Base-by-base conservation (phyloP, 208 protist species). In the Leishmania major region DNA sequence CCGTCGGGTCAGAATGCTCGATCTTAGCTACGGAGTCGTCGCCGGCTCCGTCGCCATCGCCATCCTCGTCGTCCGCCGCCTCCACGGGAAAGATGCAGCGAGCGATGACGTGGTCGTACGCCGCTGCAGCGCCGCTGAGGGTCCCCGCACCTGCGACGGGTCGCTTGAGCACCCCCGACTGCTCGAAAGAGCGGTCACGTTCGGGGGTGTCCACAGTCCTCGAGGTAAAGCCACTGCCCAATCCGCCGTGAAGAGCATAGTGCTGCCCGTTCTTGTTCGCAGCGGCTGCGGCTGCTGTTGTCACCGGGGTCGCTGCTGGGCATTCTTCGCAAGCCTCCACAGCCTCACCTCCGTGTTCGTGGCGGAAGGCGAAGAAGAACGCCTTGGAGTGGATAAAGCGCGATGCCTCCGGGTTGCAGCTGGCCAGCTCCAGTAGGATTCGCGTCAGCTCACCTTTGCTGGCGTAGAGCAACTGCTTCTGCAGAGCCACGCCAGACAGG, bases 301-400 rank as follows among this genome's bases (percentile, higher is more conserved):
- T 77, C n/a, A 22, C 53, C 60, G 53, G 64, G 10, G 57, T 40
- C 25, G 57, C 51, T 73, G 37, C 22, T 40, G 82, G 45, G 40
- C 49, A 67, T 31, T 6, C 10, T 17, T 75, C 28, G 11, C 69
- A 22, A 74, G 43, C 28, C 22, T 31, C 40, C 28, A 53, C 69
- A 1, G 28, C 19, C 69, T 55, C 69, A 49, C 43, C 45, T 37
- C 55, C 51, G n/a, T 85, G 66, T 25, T 86, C 86, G 67, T 88
- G 89, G 10, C 87, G 88, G 35, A 93, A 85, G 3, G 88, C 79
- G 77, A 96, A 91, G 73, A 93, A 87, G 77, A 83, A 79, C 10
- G 90, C 91, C 79, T 96, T 96, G 57, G 86, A 89, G 64, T 90
- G 87, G 80, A 96, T 94, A 78, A 96, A 96, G 43, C 81, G 53